phyloP scores from a whole-genome alignment of 306 rosid species.

The Lathyrus sativus region DNA sequence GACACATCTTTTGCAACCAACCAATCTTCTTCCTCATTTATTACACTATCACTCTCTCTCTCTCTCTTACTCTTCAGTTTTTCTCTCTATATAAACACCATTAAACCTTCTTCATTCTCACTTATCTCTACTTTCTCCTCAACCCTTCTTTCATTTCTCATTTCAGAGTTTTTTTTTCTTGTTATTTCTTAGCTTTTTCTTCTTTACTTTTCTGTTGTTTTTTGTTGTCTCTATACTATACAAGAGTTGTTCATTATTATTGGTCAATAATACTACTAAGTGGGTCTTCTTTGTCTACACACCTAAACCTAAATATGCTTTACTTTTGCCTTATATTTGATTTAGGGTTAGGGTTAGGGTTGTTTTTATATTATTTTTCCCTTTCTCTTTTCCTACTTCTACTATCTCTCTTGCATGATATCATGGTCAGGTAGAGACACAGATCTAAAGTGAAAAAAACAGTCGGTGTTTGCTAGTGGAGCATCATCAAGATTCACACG shows the following conservation, averaged over 20 bases:
- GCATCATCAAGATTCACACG: conserved; percentile 99
- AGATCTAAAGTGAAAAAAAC: conserved; percentile 9
- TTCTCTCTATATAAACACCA: conserved; percentile 52
- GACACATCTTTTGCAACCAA: conserved; percentile 53
- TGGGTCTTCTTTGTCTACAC: conserved; percentile 1
- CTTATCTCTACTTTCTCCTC: conserved; percentile 32
- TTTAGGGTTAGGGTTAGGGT: conserved; percentile 43
- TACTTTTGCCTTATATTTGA: conserved; percentile 31
- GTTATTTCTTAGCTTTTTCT: conserved; percentile 14
- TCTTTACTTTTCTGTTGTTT: not conserved
- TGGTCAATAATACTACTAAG: conserved; percentile 17
- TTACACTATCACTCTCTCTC: conserved; percentile 23
- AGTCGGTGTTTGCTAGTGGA: conserved; percentile 64
- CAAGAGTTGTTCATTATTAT: not conserved
- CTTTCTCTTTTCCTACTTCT: not conserved
- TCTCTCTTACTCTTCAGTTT: conserved; percentile 13
- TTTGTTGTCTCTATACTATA: not conserved
- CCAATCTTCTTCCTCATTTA: conserved; percentile 48
- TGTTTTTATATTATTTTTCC: not conserved
- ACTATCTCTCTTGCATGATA: conserved; percentile 20
- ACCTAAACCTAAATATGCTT: not conserved
- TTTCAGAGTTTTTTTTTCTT: conserved; percentile 6
- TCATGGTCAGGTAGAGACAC: not conserved
- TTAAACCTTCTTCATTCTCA: conserved; percentile 42
- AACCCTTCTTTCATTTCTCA: conserved; percentile 14